Evolutionary conservation across 2,329 filamentous ascomycete genomes (phyloP).

Genomic region (Ilyonectria destructans): DNA sequence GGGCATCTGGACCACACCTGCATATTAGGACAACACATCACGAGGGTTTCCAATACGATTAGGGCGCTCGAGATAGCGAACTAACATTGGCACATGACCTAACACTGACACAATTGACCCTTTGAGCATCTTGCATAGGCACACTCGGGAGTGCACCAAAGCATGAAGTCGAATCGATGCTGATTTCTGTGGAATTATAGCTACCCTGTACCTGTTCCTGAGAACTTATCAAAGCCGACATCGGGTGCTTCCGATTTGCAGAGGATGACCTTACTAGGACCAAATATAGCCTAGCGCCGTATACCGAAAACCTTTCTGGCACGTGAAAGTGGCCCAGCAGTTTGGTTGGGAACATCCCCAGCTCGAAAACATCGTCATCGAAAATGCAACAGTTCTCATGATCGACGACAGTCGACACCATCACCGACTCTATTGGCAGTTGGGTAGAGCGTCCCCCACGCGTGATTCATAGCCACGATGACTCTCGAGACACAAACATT

Average conservation of each 20-base stretch:
- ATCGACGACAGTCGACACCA: background rate
- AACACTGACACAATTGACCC: background rate
- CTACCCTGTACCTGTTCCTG: slow-evolving; percentile 8
- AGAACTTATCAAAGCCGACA: background rate
- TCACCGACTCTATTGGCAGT: background rate
- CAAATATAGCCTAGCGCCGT: slow-evolving; percentile 13
- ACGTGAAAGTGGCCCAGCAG: slow-evolving; percentile 48
- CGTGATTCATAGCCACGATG: background rate
- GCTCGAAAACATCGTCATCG: slow-evolving; percentile 11
- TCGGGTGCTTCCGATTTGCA: slow-evolving; percentile 38
- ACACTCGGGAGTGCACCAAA: too few species aligned
- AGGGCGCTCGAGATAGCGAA: slow-evolving; percentile 9
- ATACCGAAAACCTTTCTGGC: slow-evolving; percentile 32
- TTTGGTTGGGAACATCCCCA: slow-evolving; percentile 41
- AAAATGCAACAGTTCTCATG: slow-evolving; percentile 1
- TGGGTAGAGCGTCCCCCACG: background rate
- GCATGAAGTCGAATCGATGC: too few species aligned
- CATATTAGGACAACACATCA: slow-evolving; percentile 23
- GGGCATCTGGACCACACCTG: slow-evolving; percentile 1
- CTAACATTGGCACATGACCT: slow-evolving; percentile 5
- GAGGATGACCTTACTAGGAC: slow-evolving; percentile 10
- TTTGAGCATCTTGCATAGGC: background rate
- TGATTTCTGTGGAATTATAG: background rate
- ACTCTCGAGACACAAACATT: slow-evolving; percentile 9
- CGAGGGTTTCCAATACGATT: background rate